These are phyloP conservation scores for Lepraria neglecta DNA, from an alignment of 495 filamentous ascomycete species.

Conservation along the genomic window DNA sequence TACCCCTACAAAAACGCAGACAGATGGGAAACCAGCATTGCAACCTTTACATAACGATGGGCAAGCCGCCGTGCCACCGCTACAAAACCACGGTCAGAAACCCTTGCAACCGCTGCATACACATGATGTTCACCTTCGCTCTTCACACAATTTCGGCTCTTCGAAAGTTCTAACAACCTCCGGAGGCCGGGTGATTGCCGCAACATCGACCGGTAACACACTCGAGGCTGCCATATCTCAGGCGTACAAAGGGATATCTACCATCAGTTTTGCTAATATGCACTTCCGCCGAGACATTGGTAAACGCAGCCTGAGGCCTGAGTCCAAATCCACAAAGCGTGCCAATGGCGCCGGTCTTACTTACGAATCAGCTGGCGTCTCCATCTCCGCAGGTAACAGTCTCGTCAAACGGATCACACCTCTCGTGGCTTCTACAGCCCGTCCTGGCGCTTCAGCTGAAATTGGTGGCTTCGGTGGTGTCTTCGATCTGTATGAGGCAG, in stretches of 20 bases:
- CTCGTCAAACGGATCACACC: constrained; percentile 85
- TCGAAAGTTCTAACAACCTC: constrained; percentile 53
- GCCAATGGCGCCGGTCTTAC: constrained; percentile 31
- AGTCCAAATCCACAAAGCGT: constrained; percentile 29
- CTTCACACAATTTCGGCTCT: neutral
- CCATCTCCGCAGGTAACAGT: constrained; percentile 83
- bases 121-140: neutral
- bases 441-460: constrained; percentile 78
- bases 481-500: constrained; percentile 71
- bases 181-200: constrained; percentile 87
- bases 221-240: constrained; percentile 75
- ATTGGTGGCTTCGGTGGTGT: constrained; percentile 95
- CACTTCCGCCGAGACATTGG: constrained; percentile 92
- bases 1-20: constrained; percentile 45
- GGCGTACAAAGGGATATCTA: constrained; percentile 72
- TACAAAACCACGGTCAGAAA: no score
- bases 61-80: no score
- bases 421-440: constrained; percentile 68
- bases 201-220: constrained; percentile 66
- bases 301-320: constrained; percentile 48
- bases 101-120: neutral
- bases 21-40: neutral
- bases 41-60: neutral
- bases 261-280: constrained; percentile 83
- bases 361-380: constrained; percentile 61